A percentile compares a stretch with the other conserved stretches of the same genome.
Conservation (phyloP, 257 asterid genomes). For the Ligustrum vulgare region DNA sequence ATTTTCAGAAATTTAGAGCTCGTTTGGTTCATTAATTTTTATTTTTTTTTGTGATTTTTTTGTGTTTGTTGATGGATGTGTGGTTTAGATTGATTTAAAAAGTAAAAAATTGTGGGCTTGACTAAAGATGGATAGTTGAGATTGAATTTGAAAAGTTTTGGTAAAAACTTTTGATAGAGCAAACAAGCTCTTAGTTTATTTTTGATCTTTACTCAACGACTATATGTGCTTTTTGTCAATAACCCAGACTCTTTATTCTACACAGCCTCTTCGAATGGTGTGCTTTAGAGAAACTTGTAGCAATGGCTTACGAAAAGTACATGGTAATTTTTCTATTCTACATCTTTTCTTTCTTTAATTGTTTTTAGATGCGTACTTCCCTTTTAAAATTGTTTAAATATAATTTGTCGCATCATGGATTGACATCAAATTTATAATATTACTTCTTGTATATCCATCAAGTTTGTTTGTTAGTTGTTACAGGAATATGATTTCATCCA, state of each 20-base stretch:
- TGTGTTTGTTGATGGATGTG: too few species aligned
- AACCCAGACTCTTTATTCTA: constrained; percentile 29
- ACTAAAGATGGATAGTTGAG: too few species aligned
- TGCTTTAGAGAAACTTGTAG: constrained; percentile 76
- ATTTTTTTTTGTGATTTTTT: too few species aligned
- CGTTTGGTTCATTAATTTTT: too few species aligned
- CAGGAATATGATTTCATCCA: too few species aligned
- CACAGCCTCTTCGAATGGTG: constrained; percentile 70
- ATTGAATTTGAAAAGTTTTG: too few species aligned
- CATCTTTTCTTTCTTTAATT: constrained; percentile 14
- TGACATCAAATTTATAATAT: neutral
- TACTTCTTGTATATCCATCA: too few species aligned
- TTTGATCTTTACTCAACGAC: constrained; percentile 18
- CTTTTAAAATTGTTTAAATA: constrained; percentile 15
- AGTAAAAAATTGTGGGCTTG: too few species aligned
- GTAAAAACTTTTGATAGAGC: too few species aligned
- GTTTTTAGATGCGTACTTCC: neutral
- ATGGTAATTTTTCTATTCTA: constrained; percentile 54
- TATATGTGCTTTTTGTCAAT: constrained; percentile 18
- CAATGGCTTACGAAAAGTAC: constrained; percentile 78
- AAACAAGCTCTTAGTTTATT: too few species aligned
- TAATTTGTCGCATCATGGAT: constrained; percentile 26
- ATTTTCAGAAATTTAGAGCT: constrained; percentile 18
- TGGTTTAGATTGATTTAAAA: too few species aligned
- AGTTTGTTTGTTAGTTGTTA: too few species aligned